Evolutionary conservation across 352 stramenopile species (phyloP), one percentile per base, ranked within the genome.

Genomic region (Lagenidium giganteum): DNA sequence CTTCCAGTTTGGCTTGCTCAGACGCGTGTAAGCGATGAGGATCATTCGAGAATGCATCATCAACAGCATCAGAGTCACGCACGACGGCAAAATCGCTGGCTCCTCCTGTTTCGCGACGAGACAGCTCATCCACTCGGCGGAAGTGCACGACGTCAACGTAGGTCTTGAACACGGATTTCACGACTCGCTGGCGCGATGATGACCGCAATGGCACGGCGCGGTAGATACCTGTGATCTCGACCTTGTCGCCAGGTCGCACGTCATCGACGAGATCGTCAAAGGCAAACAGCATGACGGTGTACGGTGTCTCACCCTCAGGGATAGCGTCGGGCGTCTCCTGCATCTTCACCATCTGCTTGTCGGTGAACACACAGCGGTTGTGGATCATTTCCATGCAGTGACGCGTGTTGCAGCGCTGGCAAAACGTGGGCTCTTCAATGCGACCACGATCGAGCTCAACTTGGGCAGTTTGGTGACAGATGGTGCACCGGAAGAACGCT

Each of bases 71-170:
- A 18, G 42, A 48, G 4, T 47, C 29, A n/a, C n/a, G n/a, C 23
- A 42, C 36, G 23, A n/a, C 40, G 3, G 26, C 24, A 2, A 21
- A 35, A 9, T 51, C 48, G 12, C 49, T 42, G 8, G 42, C 48
- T 2, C 45, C 53, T n/a, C n/a, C n/a, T n/a, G n/a, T 18, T 26
- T 63, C 67, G 12, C 72, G 72, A 7, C 78, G 67, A 9, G 68
- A 67, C 18, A 90, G 68, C 40, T 90, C 81, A 28, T 93, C 79
- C 18, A 97, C 83, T n/a, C 79, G 82, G 17, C 90, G 74, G 72
- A 99, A 98, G 67, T 99, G 96, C 23, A 99, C 86, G 13, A 98
- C 96, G 64, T 99, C 96, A 5, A 99, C 77, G 58, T 98, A 99
- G 5, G 96, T 99, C 49, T 97, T 97, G 70, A 98, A 99, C 2